Evolutionary conservation across 2,329 filamentous ascomycete species (phyloP).

Genomic region (Paracoccidioides brasiliensis): DNA sequence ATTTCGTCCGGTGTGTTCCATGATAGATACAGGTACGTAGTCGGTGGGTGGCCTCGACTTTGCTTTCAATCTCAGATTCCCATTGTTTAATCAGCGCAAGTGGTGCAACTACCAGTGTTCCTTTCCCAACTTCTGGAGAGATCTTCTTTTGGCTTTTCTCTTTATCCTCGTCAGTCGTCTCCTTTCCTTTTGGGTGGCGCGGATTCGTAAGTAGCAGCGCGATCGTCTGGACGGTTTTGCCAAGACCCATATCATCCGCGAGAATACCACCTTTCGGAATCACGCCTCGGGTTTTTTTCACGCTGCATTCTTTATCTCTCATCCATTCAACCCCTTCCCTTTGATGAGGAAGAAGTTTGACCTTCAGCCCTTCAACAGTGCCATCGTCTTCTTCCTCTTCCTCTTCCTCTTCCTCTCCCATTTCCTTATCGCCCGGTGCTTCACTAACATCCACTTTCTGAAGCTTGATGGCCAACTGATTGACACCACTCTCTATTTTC

Average conservation of each 20-base stretch:
- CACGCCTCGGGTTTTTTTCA: constrained; percentile 61
- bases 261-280: constrained; percentile 88
- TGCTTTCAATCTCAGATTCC: constrained; percentile 84
- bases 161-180: constrained; percentile 38
- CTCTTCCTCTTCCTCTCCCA: constrained; percentile 31
- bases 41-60: constrained; percentile 54
- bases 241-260: constrained; percentile 89
- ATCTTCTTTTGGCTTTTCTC: constrained; percentile 47
- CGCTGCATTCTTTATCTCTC: constrained; percentile 78
- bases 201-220: constrained; percentile 74
- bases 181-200: constrained; percentile 43
- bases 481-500: constrained; percentile 26
- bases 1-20: constrained; percentile 71
- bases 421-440: constrained; percentile 9
- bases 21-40: constrained; percentile 84
- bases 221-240: constrained; percentile 91
- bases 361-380: constrained; percentile 65
- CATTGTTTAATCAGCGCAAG: constrained; percentile 92
- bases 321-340: constrained; percentile 93
- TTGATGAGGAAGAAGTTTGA: constrained; percentile 85
- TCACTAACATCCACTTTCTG: background rate
- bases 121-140: constrained; percentile 56
- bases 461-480: constrained; percentile 33
- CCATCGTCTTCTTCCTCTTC: constrained; percentile 47
- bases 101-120: constrained; percentile 83